A percentile compares a stretch with the other conserved stretches of the same genome.
phyloP scores from a whole-genome alignment of 2,329 filamentous ascomycete genomes.

The Aquanectria penicillioides region DNA sequence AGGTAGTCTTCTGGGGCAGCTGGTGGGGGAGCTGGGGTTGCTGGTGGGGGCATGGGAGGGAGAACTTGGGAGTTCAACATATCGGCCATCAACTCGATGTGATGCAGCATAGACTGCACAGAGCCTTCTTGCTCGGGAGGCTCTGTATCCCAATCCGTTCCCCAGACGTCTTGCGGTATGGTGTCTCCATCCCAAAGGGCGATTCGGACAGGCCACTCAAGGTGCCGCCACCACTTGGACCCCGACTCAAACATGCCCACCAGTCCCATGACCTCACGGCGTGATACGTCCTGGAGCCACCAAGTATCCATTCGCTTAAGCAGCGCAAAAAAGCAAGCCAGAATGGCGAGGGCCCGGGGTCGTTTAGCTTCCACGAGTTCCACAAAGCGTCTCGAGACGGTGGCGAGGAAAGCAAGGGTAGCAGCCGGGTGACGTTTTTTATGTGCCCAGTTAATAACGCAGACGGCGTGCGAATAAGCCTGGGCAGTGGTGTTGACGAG shows the following conservation, averaged over 20 bases:
- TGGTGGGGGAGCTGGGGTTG: neutral
- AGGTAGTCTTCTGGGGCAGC: constrained; percentile 43
- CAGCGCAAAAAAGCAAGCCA: constrained; percentile 74
- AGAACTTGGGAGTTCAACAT: constrained; percentile 44
- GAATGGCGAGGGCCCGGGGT: constrained; percentile 70
- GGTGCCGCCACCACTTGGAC: constrained; percentile 68
- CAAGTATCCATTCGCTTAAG: constrained; percentile 72
- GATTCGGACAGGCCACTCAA: constrained; percentile 70
- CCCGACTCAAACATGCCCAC: constrained; percentile 67
- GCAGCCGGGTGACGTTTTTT: constrained; percentile 67
- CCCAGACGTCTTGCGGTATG: constrained; percentile 68
- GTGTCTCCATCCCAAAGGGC: constrained; percentile 64
- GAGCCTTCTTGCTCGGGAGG: constrained; percentile 47
- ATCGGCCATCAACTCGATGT: constrained; percentile 53
- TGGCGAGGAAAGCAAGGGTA: constrained; percentile 71
- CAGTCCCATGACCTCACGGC: constrained; percentile 72
- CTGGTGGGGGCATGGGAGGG: constrained; percentile 39
- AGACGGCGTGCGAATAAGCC: constrained; percentile 72
- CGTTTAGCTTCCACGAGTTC: constrained; percentile 67
- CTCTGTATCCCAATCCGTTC: constrained; percentile 59
- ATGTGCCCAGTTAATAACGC: constrained; percentile 73
- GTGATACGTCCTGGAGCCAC: constrained; percentile 76
- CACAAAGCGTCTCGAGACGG: constrained; percentile 69
- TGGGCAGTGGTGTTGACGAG: constrained; percentile 51
- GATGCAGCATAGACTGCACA: constrained; percentile 50